Evolutionary conservation across 2,329 filamentous ascomycete species (phyloP), one percentile per base, ranked within the genome.

Genomic region (Hymenoscyphus albidus): DNA sequence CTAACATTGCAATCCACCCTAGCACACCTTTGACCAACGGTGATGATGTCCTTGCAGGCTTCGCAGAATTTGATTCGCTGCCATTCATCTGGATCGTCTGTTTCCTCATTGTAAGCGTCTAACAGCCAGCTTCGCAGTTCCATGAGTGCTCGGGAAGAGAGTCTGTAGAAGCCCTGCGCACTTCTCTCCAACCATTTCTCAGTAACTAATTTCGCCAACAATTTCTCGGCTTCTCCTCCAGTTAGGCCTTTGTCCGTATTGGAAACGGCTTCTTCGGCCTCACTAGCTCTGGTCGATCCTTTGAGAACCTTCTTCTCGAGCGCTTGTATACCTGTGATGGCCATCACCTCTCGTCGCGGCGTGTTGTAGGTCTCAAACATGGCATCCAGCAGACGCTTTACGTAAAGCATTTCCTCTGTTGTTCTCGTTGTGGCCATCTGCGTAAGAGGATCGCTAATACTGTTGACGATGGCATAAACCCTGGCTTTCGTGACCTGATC

Each of bases 301-400:
- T 84, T 79, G 10, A 85, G 81, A 58, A 96, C 79, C 70, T 91
- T 88, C 62, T 90, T 90, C 86, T 73, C 68, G 60, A 92, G 59
- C 12, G 93, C 93, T 72, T 97, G 88, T 76, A 92, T 92, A 56
- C 86, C 84, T 13, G 87, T 90, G 3, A 98, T 80, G 3, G 91
- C 93, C 85, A 97, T 88, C 32, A 92, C 85, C 77, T 99, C 94
- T 72, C 88, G 86, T n/a, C 86, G 82, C 9, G 81, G 83, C 0
- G 88, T 92, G 74, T 98, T 98, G 79, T 92, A 88, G 22, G 86
- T 89, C 68, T 96, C 92, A 74, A 98, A 99, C 85, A 99, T 96
- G 71, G 85, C 87, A 75, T 97, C 93, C 0, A 99, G 84, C 2
- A 97, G 76, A 9, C 95, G 84, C 77, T 96, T 95, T 62, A 98